These are phyloP conservation scores for Elsinoe australis DNA, from an alignment of 2,329 filamentous ascomycete genomes.

Conservation along the genomic window DNA sequence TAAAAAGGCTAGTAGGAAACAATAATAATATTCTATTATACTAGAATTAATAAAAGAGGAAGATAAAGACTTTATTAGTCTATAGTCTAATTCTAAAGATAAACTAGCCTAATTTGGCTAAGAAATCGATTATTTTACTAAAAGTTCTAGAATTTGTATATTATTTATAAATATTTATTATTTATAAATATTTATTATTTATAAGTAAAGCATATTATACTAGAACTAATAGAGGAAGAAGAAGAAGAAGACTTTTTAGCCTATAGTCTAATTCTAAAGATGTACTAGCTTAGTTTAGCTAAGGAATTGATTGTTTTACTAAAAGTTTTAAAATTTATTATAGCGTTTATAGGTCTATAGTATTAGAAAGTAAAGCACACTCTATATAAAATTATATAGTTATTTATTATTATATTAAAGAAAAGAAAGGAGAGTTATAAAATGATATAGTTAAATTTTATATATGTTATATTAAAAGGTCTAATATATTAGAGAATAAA, in stretches of 20 bases:
- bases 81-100: background rate
- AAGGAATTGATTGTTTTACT: background rate
- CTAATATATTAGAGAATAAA: too few relatives aligned
- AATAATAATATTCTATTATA: background rate
- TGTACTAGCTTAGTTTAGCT: background rate
- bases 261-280: background rate
- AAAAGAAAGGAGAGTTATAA: too few relatives aligned
- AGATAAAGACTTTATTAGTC: background rate
- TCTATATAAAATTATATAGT: too few relatives aligned
- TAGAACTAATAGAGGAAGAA: background rate
- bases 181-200: too few relatives aligned
- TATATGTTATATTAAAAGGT: too few relatives aligned
- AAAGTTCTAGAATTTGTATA: too few relatives aligned
- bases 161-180: too few relatives aligned
- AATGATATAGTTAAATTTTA: too few relatives aligned
- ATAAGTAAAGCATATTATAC: background rate
- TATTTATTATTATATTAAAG: too few relatives aligned
- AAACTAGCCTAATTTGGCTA: background rate
- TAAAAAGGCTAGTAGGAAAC: background rate
- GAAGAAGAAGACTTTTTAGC: background rate
- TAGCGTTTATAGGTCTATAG: background rate
- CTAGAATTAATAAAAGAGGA: background rate
- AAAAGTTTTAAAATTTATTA: background rate
- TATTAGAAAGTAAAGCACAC: too few relatives aligned
- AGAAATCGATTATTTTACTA: too few relatives aligned